Conservation (phyloP, 2,329 filamentous ascomycete species). For the Xylaria digitata region DNA sequence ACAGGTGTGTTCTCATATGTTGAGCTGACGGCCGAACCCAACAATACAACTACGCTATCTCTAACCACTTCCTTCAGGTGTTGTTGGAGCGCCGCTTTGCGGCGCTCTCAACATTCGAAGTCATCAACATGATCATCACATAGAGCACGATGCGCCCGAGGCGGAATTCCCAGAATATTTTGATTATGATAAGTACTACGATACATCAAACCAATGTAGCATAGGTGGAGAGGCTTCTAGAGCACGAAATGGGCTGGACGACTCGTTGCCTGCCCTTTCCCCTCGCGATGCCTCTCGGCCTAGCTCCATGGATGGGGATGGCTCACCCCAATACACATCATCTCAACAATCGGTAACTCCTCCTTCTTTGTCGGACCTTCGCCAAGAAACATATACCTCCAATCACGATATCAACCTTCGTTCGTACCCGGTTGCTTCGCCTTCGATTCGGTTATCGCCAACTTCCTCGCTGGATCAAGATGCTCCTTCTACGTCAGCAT, state of each 20-base stretch:
- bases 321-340: slow-evolving; percentile 5
- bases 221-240: background rate
- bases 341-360: background rate
- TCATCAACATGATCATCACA: background rate
- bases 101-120: background rate
- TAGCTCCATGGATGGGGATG: background rate
- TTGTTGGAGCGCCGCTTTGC: background rate
- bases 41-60: background rate
- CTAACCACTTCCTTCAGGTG: background rate
- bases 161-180: background rate
- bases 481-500: background rate
- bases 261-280: background rate
- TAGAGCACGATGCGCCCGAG: too few species aligned
- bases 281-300: background rate
- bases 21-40: too few species aligned
- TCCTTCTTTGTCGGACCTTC: background rate
- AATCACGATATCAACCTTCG: background rate
- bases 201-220: background rate
- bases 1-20: too few species aligned
- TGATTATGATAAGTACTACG: background rate
- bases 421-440: background rate
- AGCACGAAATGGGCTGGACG: background rate
- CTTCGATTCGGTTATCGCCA: background rate
- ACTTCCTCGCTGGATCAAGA: background rate
- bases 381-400: too few species aligned